A percentile compares a stretch with the other conserved stretches of the same genome.
These are phyloP conservation scores for Lentinula novae-zelandiae DNA, from an alignment of 1,284 basidiomycete species.

Conservation along the genomic window DNA sequence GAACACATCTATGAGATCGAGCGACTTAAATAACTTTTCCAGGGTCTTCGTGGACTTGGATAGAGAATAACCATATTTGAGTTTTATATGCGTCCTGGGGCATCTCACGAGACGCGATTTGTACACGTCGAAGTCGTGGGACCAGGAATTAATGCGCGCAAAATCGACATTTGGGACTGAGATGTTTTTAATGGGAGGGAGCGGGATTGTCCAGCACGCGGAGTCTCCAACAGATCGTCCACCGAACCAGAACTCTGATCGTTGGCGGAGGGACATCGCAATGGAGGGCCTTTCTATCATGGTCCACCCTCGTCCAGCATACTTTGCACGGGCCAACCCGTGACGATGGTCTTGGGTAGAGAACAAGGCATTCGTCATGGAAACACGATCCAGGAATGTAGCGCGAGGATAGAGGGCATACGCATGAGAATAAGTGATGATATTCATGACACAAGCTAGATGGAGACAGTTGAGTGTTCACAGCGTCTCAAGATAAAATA, in stretches of 20 bases:
- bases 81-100: background rate
- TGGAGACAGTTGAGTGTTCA: background rate
- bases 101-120: background rate
- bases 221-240: slow-evolving; percentile 15
- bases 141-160: background rate
- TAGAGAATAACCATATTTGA: background rate
- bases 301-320: slow-evolving; percentile 16
- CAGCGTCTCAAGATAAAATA: background rate
- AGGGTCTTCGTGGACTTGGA: background rate
- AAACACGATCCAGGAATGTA: slow-evolving; percentile 13
- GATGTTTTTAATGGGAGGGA: background rate
- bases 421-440: slow-evolving; percentile 17
- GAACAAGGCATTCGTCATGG: slow-evolving; percentile 1
- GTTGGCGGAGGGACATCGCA: background rate
- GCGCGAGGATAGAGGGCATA: slow-evolving; percentile 16
- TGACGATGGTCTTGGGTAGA: background rate
- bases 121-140: background rate
- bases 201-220: slow-evolving; percentile 13
- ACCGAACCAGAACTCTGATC: background rate
- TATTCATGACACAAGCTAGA: slow-evolving; percentile 43
- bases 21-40: background rate
- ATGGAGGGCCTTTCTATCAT: background rate
- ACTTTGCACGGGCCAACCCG: slow-evolving; percentile 14
- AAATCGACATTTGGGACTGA: background rate
- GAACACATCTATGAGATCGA: background rate